Evolutionary conservation across 495 filamentous ascomycete species (phyloP).

Genomic region (Hypoxylon rickii): DNA sequence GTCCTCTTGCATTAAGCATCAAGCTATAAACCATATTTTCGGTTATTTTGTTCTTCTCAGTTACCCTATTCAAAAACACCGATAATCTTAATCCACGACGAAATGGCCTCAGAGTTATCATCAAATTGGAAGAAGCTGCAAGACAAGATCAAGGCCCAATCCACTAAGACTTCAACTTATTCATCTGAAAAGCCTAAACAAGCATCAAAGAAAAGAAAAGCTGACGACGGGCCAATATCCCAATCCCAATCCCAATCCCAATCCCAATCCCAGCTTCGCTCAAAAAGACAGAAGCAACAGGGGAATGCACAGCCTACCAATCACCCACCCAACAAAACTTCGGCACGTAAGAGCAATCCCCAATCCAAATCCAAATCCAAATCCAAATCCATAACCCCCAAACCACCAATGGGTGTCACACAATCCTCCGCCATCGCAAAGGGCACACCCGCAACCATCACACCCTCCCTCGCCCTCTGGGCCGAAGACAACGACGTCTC

Average conservation of each 20-base stretch:
- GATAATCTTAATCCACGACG: background rate
- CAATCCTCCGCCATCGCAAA: slow-evolving; percentile 42
- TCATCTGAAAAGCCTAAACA: too few species aligned
- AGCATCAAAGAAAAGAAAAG: too few species aligned
- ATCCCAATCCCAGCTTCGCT: background rate
- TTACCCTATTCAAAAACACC: too few species aligned
- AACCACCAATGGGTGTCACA: slow-evolving; percentile 42
- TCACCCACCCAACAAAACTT: slow-evolving; percentile 37
- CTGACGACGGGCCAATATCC: slow-evolving; percentile 19
- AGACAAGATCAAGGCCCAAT: slow-evolving; percentile 62
- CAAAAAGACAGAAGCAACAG: slow-evolving; percentile 9
- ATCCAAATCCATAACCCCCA: background rate
- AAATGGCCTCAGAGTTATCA: slow-evolving; percentile 51
- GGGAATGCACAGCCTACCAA: slow-evolving; percentile 28
- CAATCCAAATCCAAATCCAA: slow-evolving; percentile 2
- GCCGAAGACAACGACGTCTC: slow-evolving; percentile 65
- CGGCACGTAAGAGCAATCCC: background rate
- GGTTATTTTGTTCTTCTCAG: too few species aligned
- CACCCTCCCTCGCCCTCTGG: slow-evolving; percentile 50
- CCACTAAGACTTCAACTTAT: slow-evolving; percentile 35
- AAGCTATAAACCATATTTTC: too few species aligned
- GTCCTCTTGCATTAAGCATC: too few species aligned
- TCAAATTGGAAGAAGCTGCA: slow-evolving; percentile 80
- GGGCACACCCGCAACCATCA: slow-evolving; percentile 31
- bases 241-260: slow-evolving; percentile 12